Evolutionary conservation across 495 filamentous ascomycete species (phyloP), one percentile per base, ranked within the genome.

Genomic region (Baudoinia panamericana): DNA sequence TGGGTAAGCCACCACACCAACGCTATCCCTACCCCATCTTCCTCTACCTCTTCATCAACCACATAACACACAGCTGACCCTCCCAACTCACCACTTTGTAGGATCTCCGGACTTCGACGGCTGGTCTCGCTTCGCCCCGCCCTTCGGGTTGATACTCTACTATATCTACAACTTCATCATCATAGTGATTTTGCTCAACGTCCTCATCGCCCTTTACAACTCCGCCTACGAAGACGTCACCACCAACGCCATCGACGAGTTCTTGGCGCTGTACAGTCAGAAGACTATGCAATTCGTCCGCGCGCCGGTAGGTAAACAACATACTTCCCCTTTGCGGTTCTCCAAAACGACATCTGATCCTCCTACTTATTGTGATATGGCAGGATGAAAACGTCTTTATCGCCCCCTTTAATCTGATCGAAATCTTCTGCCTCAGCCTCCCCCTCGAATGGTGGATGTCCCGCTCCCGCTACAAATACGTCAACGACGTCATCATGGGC

Each of bases 351-450:
- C n/a, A n/a, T n/a, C n/a, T n/a, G n/a, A n/a, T n/a, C n/a, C n/a
- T n/a, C n/a, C n/a, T n/a, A n/a, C n/a, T n/a, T n/a, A n/a, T n/a
- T n/a, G n/a, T n/a, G n/a, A n/a, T n/a, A n/a, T n/a, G n/a, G n/a
- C n/a, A n/a, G n/a, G 90, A 96, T 51, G 92, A 96, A 59, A 95
- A 97, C 50, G 90, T 97, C 31, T 97, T 88, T 60, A 92, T 97
- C 41, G 76, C 90, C 10, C 62, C 90, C 0, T 84, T 96, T 62
- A 97, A 97, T 56, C 71, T 97, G 8, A 72, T 97, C 36, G 90
- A 96, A 55, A 76, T 95, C 12, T 69, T 94, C 51, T 65, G 70
- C 31, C 62, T 95, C 2, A 68, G 84, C 35, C 50, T 86, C 2
- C 85, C 86, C 23, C 78, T 96, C 39, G 90, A 96, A 64, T 97